phyloP scores from a whole-genome alignment of 208 protist species.

The Trypanosoma platydactyli region DNA sequence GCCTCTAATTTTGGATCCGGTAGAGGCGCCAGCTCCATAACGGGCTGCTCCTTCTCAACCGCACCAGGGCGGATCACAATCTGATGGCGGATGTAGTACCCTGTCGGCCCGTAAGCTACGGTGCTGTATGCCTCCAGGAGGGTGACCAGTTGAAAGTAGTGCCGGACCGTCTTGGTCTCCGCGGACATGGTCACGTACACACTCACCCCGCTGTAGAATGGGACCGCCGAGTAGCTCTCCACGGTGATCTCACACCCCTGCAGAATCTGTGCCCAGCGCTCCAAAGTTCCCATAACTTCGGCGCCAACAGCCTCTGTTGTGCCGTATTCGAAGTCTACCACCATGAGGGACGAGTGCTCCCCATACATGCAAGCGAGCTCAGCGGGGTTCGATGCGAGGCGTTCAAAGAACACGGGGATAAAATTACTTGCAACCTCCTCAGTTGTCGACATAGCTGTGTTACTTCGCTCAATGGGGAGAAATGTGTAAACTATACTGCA shows the following conservation, averaged over 20 bases:
- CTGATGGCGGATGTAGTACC: constrained; percentile 85
- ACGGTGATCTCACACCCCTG: constrained; percentile 67
- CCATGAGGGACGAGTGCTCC: constrained; percentile 51
- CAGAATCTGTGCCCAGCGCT: constrained; percentile 63
- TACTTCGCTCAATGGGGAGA: constrained; percentile 3
- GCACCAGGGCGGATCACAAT: constrained; percentile 69
- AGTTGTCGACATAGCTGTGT: constrained; percentile 41
- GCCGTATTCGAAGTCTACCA: constrained; percentile 86
- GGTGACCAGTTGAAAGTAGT: constrained; percentile 81
- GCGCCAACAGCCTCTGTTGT: constrained; percentile 47
- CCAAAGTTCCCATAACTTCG: constrained; percentile 43
- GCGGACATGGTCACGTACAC: constrained; percentile 64
- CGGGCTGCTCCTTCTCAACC: constrained; percentile 35
- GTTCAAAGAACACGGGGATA: constrained; percentile 82
- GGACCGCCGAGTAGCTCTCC: constrained; percentile 60
- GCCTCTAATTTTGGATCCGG: constrained; percentile 35
- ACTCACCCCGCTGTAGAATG: constrained; percentile 73
- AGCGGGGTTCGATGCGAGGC: constrained; percentile 56
- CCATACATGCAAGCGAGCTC: constrained; percentile 68
- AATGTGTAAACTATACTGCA: constrained; percentile 6
- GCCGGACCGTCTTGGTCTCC: constrained; percentile 38
- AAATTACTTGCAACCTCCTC: constrained; percentile 82
- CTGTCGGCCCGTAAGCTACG: constrained; percentile 42
- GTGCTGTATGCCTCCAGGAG: constrained; percentile 67
- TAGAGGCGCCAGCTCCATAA: constrained; percentile 29